A percentile compares a stretch with the other conserved stretches of the same genome.
Conservation (phyloP, 2,329 filamentous ascomycete species). For the Didymella arachidicola region DNA sequence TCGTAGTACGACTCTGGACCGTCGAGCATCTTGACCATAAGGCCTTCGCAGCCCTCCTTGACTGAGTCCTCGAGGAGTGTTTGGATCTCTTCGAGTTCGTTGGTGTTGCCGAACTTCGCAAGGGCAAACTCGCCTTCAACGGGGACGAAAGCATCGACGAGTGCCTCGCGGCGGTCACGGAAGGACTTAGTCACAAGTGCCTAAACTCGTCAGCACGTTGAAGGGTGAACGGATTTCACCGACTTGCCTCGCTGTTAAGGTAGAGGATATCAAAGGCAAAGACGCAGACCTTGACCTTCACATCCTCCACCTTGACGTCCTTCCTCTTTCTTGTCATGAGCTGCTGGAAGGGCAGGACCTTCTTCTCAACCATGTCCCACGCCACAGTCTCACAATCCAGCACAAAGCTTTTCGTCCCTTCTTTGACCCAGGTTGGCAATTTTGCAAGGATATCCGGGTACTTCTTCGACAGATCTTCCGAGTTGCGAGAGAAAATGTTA, state of each 20-base stretch:
- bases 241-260: constrained; percentile 79
- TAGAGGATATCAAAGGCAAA: constrained; percentile 97
- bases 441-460: constrained; percentile 95
- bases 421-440: constrained; percentile 86
- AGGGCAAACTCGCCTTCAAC: constrained; percentile 92
- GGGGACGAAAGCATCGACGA: constrained; percentile 75
- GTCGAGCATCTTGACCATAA: constrained; percentile 99
- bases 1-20: constrained; percentile 93
- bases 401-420: constrained; percentile 91
- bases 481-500: constrained; percentile 96
- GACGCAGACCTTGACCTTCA: constrained; percentile 96
- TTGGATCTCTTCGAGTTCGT: constrained; percentile 93
- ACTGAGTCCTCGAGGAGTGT: constrained; percentile 91
- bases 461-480: constrained; percentile 95
- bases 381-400: constrained; percentile 98
- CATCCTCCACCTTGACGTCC: constrained; percentile 92
- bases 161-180: constrained; percentile 79
- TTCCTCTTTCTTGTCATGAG: constrained; percentile 98
- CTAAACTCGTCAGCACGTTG: constrained; percentile 44
- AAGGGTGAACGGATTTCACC: neutral
- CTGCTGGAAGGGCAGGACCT: constrained; percentile 95
- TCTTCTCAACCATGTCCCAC: constrained; percentile 95
- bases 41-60: constrained; percentile 92
- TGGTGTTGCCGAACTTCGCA: constrained; percentile 84
- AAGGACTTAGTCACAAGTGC: constrained; percentile 86